Percentiles rank a stretch among this genome's conserved stretches.
phyloP scores from a whole-genome alignment of 768 basidiomycete genomes.

The Termitomyces sp. region DNA sequence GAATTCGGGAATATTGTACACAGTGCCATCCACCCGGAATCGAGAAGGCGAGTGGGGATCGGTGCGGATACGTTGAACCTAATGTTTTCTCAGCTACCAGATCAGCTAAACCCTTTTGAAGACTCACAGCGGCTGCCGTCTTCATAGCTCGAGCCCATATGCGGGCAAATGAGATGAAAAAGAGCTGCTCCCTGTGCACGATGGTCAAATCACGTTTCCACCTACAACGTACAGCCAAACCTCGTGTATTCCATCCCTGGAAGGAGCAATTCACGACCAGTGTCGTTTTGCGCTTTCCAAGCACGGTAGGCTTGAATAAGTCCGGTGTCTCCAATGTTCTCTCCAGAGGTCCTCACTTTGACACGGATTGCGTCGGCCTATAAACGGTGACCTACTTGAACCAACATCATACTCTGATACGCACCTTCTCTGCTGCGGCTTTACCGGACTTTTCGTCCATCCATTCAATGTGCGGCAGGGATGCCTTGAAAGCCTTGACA shows the following conservation, averaged over 20 bases:
- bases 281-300: slow-evolving; percentile 75
- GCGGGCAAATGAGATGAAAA: slow-evolving; percentile 87
- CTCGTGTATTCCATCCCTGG: slow-evolving; percentile 78
- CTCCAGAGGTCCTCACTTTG: slow-evolving; percentile 92
- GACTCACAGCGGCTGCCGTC: slow-evolving; percentile 64
- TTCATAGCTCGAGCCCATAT: slow-evolving; percentile 86
- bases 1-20: slow-evolving; percentile 85
- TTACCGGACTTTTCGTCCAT: slow-evolving; percentile 82
- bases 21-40: slow-evolving; percentile 81
- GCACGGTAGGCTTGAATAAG: slow-evolving; percentile 86
- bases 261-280: slow-evolving; percentile 65
- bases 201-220: slow-evolving; percentile 1
- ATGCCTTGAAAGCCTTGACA: slow-evolving; percentile 75
- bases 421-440: slow-evolving; percentile 81
- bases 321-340: slow-evolving; percentile 87
- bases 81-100: background rate
- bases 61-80: slow-evolving; percentile 76
- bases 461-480: slow-evolving; percentile 76
- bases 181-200: slow-evolving; percentile 73
- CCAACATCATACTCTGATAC: background rate
- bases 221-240: slow-evolving; percentile 25
- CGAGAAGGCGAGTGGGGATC: slow-evolving; percentile 85
- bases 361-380: slow-evolving; percentile 78
- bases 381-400: slow-evolving; percentile 6
- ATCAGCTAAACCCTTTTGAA: background rate